phyloP scores from a whole-genome alignment of 108 stramenopile genomes.

The Bacterosira constricta region DNA sequence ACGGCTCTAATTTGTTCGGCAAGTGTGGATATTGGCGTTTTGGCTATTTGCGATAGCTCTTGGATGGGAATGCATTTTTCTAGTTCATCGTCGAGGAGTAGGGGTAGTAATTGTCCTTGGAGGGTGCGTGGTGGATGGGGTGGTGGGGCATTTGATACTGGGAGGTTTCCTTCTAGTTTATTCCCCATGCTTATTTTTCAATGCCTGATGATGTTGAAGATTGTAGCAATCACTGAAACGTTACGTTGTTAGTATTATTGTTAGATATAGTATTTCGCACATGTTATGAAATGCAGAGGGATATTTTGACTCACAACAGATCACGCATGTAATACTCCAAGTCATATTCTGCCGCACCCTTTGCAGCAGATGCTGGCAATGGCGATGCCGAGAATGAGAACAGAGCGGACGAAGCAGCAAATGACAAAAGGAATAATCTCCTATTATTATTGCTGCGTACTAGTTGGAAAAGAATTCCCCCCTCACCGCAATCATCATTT shows the following conservation, averaged over 20 bases:
- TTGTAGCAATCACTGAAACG: too few relatives aligned
- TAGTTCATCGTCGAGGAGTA: conserved; percentile 56
- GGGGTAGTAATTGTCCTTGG: conserved; percentile 42
- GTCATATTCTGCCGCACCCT: conserved; percentile 86
- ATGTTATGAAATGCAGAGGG: too few relatives aligned
- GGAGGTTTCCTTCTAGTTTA: conserved; percentile 66
- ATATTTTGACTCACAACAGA: conserved; percentile 44
- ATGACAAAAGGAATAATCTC: conserved; percentile 3
- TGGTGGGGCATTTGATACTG: conserved; percentile 52
- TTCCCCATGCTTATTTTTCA: conserved; percentile 59
- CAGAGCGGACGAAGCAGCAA: not conserved
- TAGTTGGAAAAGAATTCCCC: too few relatives aligned
- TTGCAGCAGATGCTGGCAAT: conserved; percentile 45
- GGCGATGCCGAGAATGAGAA: not conserved
- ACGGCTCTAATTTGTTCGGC: conserved; percentile 17
- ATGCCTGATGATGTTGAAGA: too few relatives aligned
- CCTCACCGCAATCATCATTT: too few relatives aligned
- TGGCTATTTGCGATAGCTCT: conserved; percentile 26
- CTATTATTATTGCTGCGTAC: not conserved
- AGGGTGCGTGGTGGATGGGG: conserved; percentile 60
- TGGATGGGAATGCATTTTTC: conserved; percentile 47
- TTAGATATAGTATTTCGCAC: too few relatives aligned
- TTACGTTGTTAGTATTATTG: too few relatives aligned
- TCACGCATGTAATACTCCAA: conserved; percentile 86
- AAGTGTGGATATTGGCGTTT: conserved; percentile 14